A percentile compares a stretch with the other conserved stretches of the same genome.
Evolutionary conservation across 352 stramenopile genomes (phyloP).

Genomic region (Discostella stelligera): DNA sequence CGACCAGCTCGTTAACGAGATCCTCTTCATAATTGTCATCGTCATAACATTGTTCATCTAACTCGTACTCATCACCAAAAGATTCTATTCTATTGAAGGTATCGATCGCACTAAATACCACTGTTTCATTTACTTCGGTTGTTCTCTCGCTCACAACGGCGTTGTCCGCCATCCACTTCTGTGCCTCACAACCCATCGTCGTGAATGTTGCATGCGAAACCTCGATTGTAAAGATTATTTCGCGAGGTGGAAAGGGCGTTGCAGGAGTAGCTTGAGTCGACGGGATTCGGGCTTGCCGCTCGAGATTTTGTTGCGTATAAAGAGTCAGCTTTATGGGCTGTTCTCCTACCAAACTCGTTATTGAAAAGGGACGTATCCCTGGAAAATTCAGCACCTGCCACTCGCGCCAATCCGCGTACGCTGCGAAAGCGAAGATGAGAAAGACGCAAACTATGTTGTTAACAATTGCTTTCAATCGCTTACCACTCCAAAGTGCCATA

Average conservation of each 20-base stretch:
- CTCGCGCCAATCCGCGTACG: slow-evolving; percentile 77
- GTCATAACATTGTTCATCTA: slow-evolving; percentile 25
- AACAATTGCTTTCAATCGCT: background rate
- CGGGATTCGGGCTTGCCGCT: slow-evolving; percentile 15
- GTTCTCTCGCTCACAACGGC: slow-evolving; percentile 1
- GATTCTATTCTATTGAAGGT: slow-evolving; percentile 22
- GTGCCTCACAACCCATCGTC: slow-evolving; percentile 38
- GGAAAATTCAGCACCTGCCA: slow-evolving; percentile 79
- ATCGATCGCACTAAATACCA: slow-evolving; percentile 19
- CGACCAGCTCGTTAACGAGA: slow-evolving; percentile 9
- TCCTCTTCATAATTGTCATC: slow-evolving; percentile 36
- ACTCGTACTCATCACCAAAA: slow-evolving; percentile 45
- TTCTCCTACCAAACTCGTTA: slow-evolving; percentile 56
- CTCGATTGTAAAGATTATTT: slow-evolving; percentile 56
- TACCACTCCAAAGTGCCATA: slow-evolving; percentile 67
- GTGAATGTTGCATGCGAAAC: slow-evolving; percentile 51
- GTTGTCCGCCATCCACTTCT: slow-evolving; percentile 40
- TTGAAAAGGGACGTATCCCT: slow-evolving; percentile 71
- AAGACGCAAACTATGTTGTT: background rate
- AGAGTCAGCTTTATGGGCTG: slow-evolving; percentile 68
- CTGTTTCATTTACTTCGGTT: background rate
- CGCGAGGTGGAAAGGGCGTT: background rate
- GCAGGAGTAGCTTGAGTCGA: too few relatives aligned
- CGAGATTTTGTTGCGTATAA: slow-evolving; percentile 56
- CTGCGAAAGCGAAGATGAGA: slow-evolving; percentile 6